A percentile compares a stretch with the other conserved stretches of the same genome.
phyloP scores from a whole-genome alignment of 2,329 filamentous ascomycete species.

The Ophiocordyceps sinensis region DNA sequence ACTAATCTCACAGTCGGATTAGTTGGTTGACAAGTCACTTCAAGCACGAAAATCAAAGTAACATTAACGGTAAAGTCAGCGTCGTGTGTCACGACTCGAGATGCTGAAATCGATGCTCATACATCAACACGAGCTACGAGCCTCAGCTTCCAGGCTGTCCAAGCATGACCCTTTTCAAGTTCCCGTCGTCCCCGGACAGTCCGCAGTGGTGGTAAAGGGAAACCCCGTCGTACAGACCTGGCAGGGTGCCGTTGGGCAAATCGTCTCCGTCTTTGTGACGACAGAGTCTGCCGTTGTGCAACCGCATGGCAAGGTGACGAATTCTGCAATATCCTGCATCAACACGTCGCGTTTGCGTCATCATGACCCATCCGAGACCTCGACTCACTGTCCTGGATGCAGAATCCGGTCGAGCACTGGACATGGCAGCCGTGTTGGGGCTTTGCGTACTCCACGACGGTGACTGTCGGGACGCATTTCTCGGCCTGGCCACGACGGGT shows the following conservation, averaged over 20 bases:
- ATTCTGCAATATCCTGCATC: background rate
- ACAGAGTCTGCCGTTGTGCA: constrained; percentile 5
- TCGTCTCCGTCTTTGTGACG: constrained; percentile 5
- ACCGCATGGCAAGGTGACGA: constrained; percentile 6
- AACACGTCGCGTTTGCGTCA: no score
- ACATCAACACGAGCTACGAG: no score
- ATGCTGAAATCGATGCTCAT: no score
- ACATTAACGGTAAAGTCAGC: no score
- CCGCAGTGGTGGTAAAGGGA: constrained; percentile 3
- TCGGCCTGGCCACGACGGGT: background rate
- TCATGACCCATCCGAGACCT: no score
- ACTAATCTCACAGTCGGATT: no score
- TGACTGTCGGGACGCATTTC: constrained; percentile 1
- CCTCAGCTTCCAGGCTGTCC: no score
- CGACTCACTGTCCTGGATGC: constrained; percentile 6
- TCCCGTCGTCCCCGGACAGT: constrained; percentile 1
- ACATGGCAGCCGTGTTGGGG: constrained; percentile 3
- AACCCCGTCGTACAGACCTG: constrained; percentile 5
- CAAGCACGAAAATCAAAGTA: no score
- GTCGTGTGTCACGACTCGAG: no score
- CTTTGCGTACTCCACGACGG: constrained; percentile 4
- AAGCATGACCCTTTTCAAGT: no score
- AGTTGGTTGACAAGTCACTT: no score
- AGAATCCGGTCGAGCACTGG: constrained; percentile 5
- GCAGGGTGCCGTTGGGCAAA: constrained; percentile 6